Base-by-base conservation (phyloP, 2,329 filamentous ascomycete genomes). In the Colletotrichum sp. region DNA sequence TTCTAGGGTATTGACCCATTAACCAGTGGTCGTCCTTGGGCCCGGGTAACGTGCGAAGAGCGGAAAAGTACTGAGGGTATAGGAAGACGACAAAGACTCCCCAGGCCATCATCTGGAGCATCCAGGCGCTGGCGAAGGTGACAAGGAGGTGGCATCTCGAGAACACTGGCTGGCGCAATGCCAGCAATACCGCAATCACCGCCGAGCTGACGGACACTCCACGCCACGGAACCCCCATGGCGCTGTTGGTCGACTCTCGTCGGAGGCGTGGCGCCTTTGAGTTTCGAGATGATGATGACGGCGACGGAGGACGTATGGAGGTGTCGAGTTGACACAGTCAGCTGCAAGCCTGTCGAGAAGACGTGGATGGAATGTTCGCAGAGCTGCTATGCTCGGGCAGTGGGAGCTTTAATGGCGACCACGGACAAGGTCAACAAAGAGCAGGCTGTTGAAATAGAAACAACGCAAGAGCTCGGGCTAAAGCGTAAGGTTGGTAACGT, bases 31-130 rank as follows among this genome's bases (percentile, higher is more conserved):
- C 84, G 21, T 82, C 84, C 3, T 79, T 77, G 0, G 88, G 88
- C 57, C 86, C 85, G 4, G 90, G 90, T 8, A 91, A 81, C 66
- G 85, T 83, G 18, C 87, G 84, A 72, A 91, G 82, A 4, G 89
- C 88, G 24, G 90, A 91, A 78, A 90, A 84, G 78, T 86, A 81
- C 32, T 86, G 85, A 18, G 89, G 89, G 78, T 88, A 91, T 36
- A 91, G 80, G 55, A 90, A 81, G 26, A 88, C 79, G 3, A 78
- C 78, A 84, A 86, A 91, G n/a, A 86, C 16, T 18, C 59, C 81
- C 81, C 84, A 89, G 5, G 78, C 44, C 10, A 85, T 39, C 24
- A 84, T 75, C 76, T 87, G 83, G 5, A 83, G 64, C 4, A 82
- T 8, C 84, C 84, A 90, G 32, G 83, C 74, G 15, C 77, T 76